A percentile compares a stretch with the other conserved stretches of the same genome.
phyloP scores from a whole-genome alignment of 441 rosid species.

The Arabidopsis lyrata region DNA sequence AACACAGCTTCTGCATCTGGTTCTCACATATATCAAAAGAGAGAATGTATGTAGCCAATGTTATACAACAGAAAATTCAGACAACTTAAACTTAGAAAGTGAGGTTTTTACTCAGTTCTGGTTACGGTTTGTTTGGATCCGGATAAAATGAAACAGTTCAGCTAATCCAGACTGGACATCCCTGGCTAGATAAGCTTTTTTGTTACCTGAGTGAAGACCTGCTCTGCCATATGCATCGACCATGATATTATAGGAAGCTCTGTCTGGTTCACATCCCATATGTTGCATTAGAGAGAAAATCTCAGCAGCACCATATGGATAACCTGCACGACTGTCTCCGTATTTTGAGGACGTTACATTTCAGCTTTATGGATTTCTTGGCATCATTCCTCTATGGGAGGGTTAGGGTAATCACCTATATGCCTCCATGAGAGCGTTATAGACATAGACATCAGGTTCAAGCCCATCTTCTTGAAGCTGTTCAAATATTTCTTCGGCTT shows the following conservation, averaged over 20 bases:
- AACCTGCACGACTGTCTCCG: conserved; percentile 86
- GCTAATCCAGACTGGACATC: background rate
- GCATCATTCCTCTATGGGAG: conserved; percentile 19
- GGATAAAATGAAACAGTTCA: background rate
- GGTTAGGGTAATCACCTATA: conserved; percentile 59
- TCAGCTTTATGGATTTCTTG: conserved; percentile 19
- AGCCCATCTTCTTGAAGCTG: conserved; percentile 84
- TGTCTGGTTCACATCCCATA: conserved; percentile 92
- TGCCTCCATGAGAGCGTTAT: conserved; percentile 94
- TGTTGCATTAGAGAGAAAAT: conserved; percentile 93
- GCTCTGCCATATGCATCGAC: conserved; percentile 94
- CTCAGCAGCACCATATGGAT: conserved; percentile 89
- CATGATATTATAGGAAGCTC: conserved; percentile 93
- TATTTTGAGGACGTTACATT: conserved; percentile 40
- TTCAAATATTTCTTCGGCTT: conserved; percentile 94
- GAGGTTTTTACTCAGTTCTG: background rate
- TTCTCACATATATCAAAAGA: background rate
- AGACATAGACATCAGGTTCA: conserved; percentile 91
- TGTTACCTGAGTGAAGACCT: conserved; percentile 73
- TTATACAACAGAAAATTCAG: background rate
- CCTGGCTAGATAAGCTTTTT: conserved; percentile 24
- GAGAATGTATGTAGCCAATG: background rate
- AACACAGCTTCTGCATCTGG: conserved; percentile 84
- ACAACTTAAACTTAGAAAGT: background rate
- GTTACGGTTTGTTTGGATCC: background rate